Evolutionary conservation across 768 basidiomycete species (phyloP), one percentile per base, ranked within the genome.

Genomic region (Antrodiella citrinella): DNA sequence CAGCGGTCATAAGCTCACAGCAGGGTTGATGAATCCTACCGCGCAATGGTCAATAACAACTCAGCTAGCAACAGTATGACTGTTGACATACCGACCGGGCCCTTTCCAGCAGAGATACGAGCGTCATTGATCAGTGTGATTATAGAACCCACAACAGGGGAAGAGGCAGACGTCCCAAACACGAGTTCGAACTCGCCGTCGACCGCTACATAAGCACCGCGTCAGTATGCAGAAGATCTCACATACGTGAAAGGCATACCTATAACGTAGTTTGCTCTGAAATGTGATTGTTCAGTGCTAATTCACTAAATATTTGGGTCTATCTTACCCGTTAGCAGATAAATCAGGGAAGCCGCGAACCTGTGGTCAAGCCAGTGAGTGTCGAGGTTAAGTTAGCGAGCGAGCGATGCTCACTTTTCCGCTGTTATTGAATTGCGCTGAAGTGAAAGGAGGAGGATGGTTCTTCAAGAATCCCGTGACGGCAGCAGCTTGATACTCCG

Each of bases 11-110:
- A 4, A 2, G 49, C 72, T 15, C 63, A 81, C 84, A 25, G 82
- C 81, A 26, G 84, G 84, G 59, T 87, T 87, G 53, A 86, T 76
- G 58, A 65, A 67, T 7, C 66, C 41, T 43, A 18, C n/a, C n/a
- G n/a, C n/a, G n/a, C n/a, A n/a, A n/a, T n/a, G n/a, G n/a, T n/a
- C n/a, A n/a, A n/a, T n/a, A n/a, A n/a, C 45, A 47, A 13, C 15
- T 5, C 19, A 30, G 15, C 21, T 18, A 7, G 43, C 11, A 25
- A 15, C 10, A 44, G 18, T 48, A 38, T 23, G 18, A 30, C 39
- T 18, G 22, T 23, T 25, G n/a, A 43, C 41, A 18, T 43, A 43
- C 41, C 69, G 18, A 71, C 58, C 0, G 68, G 65, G 20, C 54
- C 51, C 55, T 70, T 70, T n/a, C 65, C 62, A 9, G 51, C 44